Evolutionary conservation across 495 filamentous ascomycete species (phyloP).

Genomic region (Polyplosphaeria fusca): DNA sequence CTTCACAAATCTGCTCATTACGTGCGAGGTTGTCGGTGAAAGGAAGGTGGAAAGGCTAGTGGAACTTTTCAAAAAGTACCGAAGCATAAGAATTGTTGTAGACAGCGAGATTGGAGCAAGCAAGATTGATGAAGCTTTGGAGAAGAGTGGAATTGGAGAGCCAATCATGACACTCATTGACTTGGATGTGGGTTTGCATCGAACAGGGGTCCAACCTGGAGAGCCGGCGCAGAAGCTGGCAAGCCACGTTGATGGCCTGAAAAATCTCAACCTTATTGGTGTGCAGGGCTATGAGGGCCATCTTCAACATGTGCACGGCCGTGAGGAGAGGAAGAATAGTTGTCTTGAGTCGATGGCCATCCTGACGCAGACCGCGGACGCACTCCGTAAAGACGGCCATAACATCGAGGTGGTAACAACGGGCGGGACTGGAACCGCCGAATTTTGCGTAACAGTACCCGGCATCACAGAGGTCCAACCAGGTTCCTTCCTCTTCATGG

Average conservation of each 20-base stretch:
- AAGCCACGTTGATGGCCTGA: not conserved
- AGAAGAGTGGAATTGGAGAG: constrained; percentile 21
- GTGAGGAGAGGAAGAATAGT: constrained; percentile 25
- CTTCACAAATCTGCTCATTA: constrained; percentile 40
- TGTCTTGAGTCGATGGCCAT: constrained; percentile 38
- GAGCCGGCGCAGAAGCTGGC: constrained; percentile 26
- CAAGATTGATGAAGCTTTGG: constrained; percentile 36
- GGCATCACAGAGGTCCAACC: constrained; percentile 42
- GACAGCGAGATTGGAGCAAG: constrained; percentile 35
- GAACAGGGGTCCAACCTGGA: constrained; percentile 36
- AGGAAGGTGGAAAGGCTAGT: constrained; percentile 36
- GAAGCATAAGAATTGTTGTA: constrained; percentile 35
- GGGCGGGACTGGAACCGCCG: constrained; percentile 41
- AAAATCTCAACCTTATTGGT: constrained; percentile 26
- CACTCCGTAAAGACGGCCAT: constrained; percentile 32
- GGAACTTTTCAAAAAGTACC: constrained; percentile 29
- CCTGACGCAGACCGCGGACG: constrained; percentile 32
- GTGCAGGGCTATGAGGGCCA: constrained; percentile 39
- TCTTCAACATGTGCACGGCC: constrained; percentile 39
- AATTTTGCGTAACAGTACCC: constrained; percentile 38
- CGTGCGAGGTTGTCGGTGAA: constrained; percentile 39
- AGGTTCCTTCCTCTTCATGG: constrained; percentile 44
- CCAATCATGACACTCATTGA: constrained; percentile 35
- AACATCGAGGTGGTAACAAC: constrained; percentile 39
- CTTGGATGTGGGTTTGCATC: constrained; percentile 38